Evolutionary conservation across 1,139 yeast genomes (phyloP).

Genomic region (Pneumocystis wakefieldiae): DNA sequence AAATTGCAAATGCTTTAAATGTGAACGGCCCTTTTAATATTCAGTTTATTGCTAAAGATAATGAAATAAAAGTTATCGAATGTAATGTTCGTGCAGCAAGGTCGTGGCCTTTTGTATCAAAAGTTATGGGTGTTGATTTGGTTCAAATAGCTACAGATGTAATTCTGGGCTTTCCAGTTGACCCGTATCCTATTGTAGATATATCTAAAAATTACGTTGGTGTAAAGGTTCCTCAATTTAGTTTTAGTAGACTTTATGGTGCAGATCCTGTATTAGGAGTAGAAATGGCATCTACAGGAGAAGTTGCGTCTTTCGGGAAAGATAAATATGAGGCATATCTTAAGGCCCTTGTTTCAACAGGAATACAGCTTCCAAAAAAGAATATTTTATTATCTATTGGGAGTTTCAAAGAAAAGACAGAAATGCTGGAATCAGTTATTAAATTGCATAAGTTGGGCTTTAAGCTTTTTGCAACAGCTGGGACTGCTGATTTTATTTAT

Average conservation of each 20-base stretch:
- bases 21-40: constrained; percentile 97
- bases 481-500: constrained; percentile 95
- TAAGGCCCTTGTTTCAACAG: constrained; percentile 87
- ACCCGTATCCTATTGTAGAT: constrained; percentile 69
- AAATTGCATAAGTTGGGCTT: constrained; percentile 72
- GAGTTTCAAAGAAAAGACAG: constrained; percentile 93
- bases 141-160: constrained; percentile 98
- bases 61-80: constrained; percentile 91
- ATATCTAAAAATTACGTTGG: constrained; percentile 90
- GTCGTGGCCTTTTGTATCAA: constrained; percentile 96
- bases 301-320: constrained; percentile 93
- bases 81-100: constrained; percentile 98
- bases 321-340: constrained; percentile 94
- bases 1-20: constrained; percentile 87
- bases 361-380: constrained; percentile 78
- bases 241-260: constrained; percentile 93
- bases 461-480: constrained; percentile 92
- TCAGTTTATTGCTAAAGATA: constrained; percentile 86
- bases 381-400: constrained; percentile 89
- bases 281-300: constrained; percentile 99
- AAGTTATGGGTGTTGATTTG: constrained; percentile 91
- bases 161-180: constrained; percentile 72
- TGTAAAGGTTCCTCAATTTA: constrained; percentile 93
- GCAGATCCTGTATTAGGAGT: constrained; percentile 98
- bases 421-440: constrained; percentile 73